Evolutionary conservation across 2,329 filamentous ascomycete genomes (phyloP).

Genomic region (Ceratocystis papillata): DNA sequence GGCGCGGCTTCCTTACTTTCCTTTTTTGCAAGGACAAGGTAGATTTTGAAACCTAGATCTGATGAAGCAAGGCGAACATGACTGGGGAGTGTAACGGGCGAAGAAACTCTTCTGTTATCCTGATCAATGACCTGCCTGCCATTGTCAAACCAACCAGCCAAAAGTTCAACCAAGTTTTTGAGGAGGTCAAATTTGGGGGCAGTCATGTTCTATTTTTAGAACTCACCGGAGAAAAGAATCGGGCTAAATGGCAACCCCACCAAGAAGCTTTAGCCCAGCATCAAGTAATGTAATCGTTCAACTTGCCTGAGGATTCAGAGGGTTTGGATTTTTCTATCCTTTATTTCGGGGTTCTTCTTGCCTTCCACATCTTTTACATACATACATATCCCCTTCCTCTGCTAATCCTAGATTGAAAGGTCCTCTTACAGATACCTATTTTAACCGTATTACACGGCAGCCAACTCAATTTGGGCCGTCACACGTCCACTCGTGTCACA

Average conservation of each 20-base stretch:
- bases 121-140: background rate
- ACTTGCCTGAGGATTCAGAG: too few relatives aligned
- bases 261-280: background rate
- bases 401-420: background rate
- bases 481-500: background rate
- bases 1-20: conserved; percentile 9
- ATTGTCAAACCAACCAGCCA: background rate
- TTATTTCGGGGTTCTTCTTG: too few relatives aligned
- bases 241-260: background rate
- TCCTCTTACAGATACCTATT: background rate
- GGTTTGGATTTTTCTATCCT: background rate
- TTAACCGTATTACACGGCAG: conserved; percentile 2
- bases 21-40: conserved; percentile 5
- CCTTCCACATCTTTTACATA: too few relatives aligned
- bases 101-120: background rate
- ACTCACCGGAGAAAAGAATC: background rate
- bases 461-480: background rate
- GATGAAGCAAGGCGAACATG: background rate
- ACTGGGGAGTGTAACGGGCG: background rate
- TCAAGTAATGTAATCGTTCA: background rate
- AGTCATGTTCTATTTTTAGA: conserved; percentile 11
- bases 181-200: background rate
- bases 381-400: background rate
- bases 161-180: background rate
- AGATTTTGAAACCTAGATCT: background rate